A percentile compares a stretch with the other conserved stretches of the same genome.
phyloP scores from a whole-genome alignment of 257 asterid species.

The Nicotiana knightiana region DNA sequence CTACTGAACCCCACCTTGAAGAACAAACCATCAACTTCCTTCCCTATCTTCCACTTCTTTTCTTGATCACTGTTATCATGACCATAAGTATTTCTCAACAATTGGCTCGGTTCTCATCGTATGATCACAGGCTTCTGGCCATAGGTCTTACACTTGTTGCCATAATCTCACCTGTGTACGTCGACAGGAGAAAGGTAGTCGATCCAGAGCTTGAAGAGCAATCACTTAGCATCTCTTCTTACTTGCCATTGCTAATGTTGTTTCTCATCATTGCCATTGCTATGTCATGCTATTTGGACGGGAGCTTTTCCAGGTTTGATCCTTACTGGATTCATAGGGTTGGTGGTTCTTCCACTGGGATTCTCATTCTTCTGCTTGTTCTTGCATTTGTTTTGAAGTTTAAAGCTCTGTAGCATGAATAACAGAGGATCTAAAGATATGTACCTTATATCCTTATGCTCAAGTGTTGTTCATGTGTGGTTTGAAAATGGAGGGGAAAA shows the following conservation, averaged over 20 bases:
- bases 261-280: conserved; percentile 28
- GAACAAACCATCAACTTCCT: conserved; percentile 30
- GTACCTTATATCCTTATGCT: neutral
- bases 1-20: conserved; percentile 30
- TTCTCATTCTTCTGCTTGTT: conserved; percentile 29
- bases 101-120: conserved; percentile 18
- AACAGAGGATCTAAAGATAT: neutral
- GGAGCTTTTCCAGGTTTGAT: conserved; percentile 27
- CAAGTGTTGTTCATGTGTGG: neutral
- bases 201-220: conserved; percentile 33
- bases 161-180: conserved; percentile 37
- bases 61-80: conserved; percentile 24
- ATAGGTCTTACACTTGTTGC: conserved; percentile 35
- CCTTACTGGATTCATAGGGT: conserved; percentile 45
- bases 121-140: conserved; percentile 30
- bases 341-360: conserved; percentile 46
- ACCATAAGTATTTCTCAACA: conserved; percentile 31
- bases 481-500: neutral
- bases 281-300: conserved; percentile 26
- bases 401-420: conserved; percentile 12
- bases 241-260: conserved; percentile 31
- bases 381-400: conserved; percentile 38
- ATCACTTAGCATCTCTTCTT: conserved; percentile 15
- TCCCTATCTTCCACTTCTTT: conserved; percentile 36
- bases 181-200: conserved; percentile 20